Evolutionary conservation across 1,284 basidiomycete genomes (phyloP), one percentile per base, ranked within the genome.

Genomic region (Trichosporon faecale): DNA sequence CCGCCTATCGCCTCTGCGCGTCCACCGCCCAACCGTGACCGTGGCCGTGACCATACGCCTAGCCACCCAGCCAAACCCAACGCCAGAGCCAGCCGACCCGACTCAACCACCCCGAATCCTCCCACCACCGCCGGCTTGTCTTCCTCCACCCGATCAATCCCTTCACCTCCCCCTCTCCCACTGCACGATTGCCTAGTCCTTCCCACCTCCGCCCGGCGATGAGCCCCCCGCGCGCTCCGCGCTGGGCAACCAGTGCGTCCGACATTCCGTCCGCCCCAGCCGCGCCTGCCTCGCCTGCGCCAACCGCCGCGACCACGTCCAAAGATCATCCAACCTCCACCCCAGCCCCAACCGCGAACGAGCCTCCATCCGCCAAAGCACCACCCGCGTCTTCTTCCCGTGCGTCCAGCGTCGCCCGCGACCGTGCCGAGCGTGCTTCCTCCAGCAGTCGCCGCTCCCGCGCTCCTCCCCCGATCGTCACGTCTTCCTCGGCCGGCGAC

Each of bases 181-280:
- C 31, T 61, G 57, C 49, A 52, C 49, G 9, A 52, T 31, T 61
- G 14, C 57, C 29, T 31, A 14, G 6, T 61, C 27, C 57, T 7
- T 23, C 7, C 29, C 29, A 18, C 18, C 29, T 18, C 29, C 57
- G 57, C 57, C 57, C 57, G 57, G 57, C 57, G 57, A 61, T 61
- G 57, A 61, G 57, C 57, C 57, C 57, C 18, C 57, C 57, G 57
- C 57, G 57, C 27, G 57, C 57, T 61, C 57, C 57, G 57, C 57
- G 57, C 57, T 61, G 57, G 57, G 57, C 57, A 33, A 61, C 57
- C 57, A 61, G 57, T 61, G 57, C 57, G 9, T 29, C 57, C 16
- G 27, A 31, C 57, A 31, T 9, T 7, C 57, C 57, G 57, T 21
- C 57, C 8, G 57, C 27, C 27, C 16, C n/a, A 6, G 11, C 49